A percentile compares a stretch with the other conserved stretches of the same genome.
Conservation (phyloP, 139 green algal genomes). For the Dunaliella primolecta region DNA sequence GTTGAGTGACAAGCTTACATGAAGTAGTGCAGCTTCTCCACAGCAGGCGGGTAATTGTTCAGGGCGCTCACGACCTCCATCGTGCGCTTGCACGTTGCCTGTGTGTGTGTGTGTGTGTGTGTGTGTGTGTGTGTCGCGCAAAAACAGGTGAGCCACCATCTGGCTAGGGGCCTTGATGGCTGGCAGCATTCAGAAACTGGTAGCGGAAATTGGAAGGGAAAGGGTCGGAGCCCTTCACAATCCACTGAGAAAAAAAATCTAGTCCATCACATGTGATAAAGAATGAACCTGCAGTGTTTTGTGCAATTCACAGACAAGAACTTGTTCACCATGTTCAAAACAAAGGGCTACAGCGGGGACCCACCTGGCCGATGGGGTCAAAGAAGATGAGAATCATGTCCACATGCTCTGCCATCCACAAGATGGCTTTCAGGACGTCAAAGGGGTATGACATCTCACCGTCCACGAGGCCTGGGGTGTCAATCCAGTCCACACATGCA, state of each 20-base stretch:
- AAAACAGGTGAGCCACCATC: too few species aligned
- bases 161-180: too few species aligned
- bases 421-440: slow-evolving; percentile 58
- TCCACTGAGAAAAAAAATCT: slow-evolving; percentile 61
- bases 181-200: too few species aligned
- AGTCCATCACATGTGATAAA: slow-evolving; percentile 48
- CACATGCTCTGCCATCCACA: slow-evolving; percentile 31
- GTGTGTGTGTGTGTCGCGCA: too few species aligned
- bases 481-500: slow-evolving; percentile 58
- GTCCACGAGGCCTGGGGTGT: slow-evolving; percentile 67
- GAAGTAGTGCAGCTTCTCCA: slow-evolving; percentile 76
- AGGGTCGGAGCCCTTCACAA: too few species aligned
- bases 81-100: slow-evolving; percentile 66
- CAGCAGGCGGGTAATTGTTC: slow-evolving; percentile 48
- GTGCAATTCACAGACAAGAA: too few species aligned
- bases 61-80: slow-evolving; percentile 67
- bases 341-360: too few species aligned
- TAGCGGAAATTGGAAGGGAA: too few species aligned
- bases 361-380: slow-evolving; percentile 52
- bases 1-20: too few species aligned
- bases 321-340: too few species aligned
- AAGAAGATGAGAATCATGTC: slow-evolving; percentile 62
- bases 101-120: too few species aligned
- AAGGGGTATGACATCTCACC: slow-evolving; percentile 73
- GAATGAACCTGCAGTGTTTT: too few species aligned